Evolutionary conservation across 1,284 basidiomycete species (phyloP).

Genomic region (Agroathelia rolfsii): DNA sequence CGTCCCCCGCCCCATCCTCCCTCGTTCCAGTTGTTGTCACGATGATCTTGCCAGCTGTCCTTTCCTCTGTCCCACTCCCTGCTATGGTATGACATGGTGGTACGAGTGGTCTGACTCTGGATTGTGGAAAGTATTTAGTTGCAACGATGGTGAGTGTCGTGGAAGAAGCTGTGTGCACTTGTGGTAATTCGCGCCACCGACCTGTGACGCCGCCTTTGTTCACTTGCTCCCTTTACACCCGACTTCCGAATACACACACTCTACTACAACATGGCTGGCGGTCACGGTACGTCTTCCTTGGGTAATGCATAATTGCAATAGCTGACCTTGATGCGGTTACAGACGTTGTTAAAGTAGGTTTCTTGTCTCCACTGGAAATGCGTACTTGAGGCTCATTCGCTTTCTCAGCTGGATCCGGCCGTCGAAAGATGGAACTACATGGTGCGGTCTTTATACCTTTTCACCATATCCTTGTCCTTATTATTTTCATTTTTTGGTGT

Average conservation of each 20-base stretch:
- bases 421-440: slow-evolving; percentile 73
- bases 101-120: too few species aligned
- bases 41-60: slow-evolving; percentile 35
- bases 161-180: too few species aligned
- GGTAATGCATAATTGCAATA: not conserved
- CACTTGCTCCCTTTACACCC: too few species aligned
- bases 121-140: slow-evolving; percentile 9
- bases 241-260: slow-evolving; percentile 2
- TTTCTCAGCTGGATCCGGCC: slow-evolving; percentile 58
- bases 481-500: slow-evolving; percentile 9
- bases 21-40: slow-evolving; percentile 28
- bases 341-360: slow-evolving; percentile 20
- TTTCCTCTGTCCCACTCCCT: slow-evolving; percentile 78
- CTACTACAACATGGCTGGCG: slow-evolving; percentile 21
- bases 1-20: slow-evolving; percentile 26
- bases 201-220: too few species aligned
- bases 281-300: slow-evolving; percentile 17
- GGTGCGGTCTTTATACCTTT: slow-evolving; percentile 32
- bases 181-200: too few species aligned
- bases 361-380: not conserved
- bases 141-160: too few species aligned
- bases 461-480: slow-evolving; percentile 7
- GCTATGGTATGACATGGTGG: slow-evolving; percentile 49
- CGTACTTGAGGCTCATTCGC: not conserved
- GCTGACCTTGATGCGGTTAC: not conserved